Evolutionary conservation across 805 yeast species (phyloP).

Genomic region (Hanseniaspora taiwanica): DNA sequence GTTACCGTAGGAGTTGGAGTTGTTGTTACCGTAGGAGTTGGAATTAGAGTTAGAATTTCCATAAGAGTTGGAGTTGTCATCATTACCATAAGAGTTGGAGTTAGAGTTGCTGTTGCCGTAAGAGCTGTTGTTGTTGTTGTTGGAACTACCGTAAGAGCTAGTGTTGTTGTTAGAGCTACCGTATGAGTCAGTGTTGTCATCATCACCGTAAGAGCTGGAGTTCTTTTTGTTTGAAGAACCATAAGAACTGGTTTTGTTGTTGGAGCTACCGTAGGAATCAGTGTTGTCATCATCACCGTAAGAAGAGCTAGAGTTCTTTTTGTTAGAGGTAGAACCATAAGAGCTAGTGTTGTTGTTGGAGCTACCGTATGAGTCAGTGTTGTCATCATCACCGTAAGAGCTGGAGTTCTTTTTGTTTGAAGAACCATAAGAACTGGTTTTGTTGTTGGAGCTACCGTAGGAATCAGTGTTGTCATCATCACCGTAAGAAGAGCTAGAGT

Average conservation of each 20-base stretch:
- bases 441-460: conserved; percentile 13
- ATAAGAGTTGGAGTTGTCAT: conserved; percentile 19
- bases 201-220: conserved; percentile 11
- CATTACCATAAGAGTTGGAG: conserved; percentile 16
- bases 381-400: too few species aligned
- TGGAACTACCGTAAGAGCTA: conserved; percentile 19
- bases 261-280: conserved; percentile 16
- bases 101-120: conserved; percentile 13
- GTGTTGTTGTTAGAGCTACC: conserved; percentile 13
- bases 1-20: conserved; percentile 16
- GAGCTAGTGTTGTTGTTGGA: too few species aligned
- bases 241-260: conserved; percentile 11
- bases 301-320: too few species aligned
- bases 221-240: conserved; percentile 12
- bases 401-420: conserved; percentile 10
- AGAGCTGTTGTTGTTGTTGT: conserved; percentile 13
- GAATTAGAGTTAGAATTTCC: conserved; percentile 15
- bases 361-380: too few species aligned
- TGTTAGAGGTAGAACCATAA: too few species aligned
- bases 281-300: too few species aligned
- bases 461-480: too few species aligned
- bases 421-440: too few species aligned
- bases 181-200: conserved; percentile 6
- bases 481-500: too few species aligned
- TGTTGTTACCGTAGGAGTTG: conserved; percentile 19